A percentile compares a stretch with the other conserved stretches of the same genome.
phyloP scores from a whole-genome alignment of 2,329 filamentous ascomycete species.

The Neonectria neomacrospora region DNA sequence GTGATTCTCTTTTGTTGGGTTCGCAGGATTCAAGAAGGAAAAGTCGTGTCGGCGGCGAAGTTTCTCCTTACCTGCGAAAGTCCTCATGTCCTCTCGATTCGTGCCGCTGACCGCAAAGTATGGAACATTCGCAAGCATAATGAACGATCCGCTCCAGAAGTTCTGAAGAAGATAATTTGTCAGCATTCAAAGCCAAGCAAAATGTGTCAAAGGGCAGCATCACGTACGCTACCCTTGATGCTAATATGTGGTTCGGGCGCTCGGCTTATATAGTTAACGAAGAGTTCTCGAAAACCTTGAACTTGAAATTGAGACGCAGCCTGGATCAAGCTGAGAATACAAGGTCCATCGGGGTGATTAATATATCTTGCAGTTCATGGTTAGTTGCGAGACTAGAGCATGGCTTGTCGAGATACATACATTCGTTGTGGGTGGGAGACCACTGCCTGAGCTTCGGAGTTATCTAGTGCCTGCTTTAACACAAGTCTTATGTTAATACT shows the following conservation, averaged over 20 bases:
- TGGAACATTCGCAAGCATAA: slow-evolving; percentile 25
- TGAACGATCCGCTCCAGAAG: slow-evolving; percentile 20
- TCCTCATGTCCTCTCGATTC: slow-evolving; percentile 4
- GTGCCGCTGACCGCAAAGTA: slow-evolving; percentile 18
- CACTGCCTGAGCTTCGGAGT: too few species aligned
- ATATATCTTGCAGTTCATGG: slow-evolving; percentile 33
- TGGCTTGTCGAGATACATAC: slow-evolving; percentile 2
- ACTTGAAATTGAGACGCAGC: slow-evolving; percentile 17
- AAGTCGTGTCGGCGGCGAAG: slow-evolving; percentile 16
- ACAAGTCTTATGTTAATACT: neutral
- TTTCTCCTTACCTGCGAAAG: neutral
- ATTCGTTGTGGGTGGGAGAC: slow-evolving; percentile 2
- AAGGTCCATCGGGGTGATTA: slow-evolving; percentile 17
- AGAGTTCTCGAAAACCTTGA: slow-evolving; percentile 9
- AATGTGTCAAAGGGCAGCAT: too few species aligned
- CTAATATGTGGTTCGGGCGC: slow-evolving; percentile 16
- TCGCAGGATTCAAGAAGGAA: slow-evolving; percentile 7
- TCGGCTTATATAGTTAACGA: slow-evolving; percentile 24
- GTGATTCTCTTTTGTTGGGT: neutral
- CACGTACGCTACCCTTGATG: slow-evolving; percentile 16
- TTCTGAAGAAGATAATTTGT: neutral
- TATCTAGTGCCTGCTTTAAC: neutral
- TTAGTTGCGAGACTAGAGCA: too few species aligned
- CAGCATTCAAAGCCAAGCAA: neutral
- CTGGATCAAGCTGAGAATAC: slow-evolving; percentile 16